Evolutionary conservation across 2,329 filamentous ascomycete genomes (phyloP).

Genomic region (Cadophora luteo-olivacea): DNA sequence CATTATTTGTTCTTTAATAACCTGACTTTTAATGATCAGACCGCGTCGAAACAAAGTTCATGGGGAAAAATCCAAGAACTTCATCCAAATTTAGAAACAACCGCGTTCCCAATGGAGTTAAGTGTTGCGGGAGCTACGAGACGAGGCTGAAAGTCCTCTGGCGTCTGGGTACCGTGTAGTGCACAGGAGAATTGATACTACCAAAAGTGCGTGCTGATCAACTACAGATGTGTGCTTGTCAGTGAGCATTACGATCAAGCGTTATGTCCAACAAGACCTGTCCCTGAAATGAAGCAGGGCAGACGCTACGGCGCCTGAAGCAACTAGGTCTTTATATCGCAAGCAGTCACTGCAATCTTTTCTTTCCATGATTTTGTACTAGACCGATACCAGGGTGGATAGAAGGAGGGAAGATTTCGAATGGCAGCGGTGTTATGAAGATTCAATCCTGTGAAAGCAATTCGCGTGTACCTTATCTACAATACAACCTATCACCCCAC

Average conservation of each 20-base stretch:
- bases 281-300: no score
- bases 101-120: constrained; percentile 2
- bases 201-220: neutral
- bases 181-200: neutral
- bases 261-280: no score
- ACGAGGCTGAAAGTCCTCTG: constrained; percentile 23
- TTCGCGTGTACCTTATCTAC: constrained; percentile 39
- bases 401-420: neutral
- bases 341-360: neutral
- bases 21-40: neutral
- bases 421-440: neutral
- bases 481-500: constrained; percentile 33
- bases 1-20: neutral
- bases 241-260: no score
- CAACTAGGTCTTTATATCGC: no score
- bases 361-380: neutral
- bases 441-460: constrained; percentile 22
- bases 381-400: neutral
- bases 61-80: constrained; percentile 12
- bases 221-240: neutral
- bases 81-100: constrained; percentile 26
- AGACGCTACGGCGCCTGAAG: no score
- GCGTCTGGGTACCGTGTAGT: neutral
- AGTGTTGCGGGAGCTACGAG: constrained; percentile 15
- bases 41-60: constrained; percentile 13